Evolutionary conservation across 1,139 yeast genomes (phyloP).

Genomic region (Kodamaea sp.): DNA sequence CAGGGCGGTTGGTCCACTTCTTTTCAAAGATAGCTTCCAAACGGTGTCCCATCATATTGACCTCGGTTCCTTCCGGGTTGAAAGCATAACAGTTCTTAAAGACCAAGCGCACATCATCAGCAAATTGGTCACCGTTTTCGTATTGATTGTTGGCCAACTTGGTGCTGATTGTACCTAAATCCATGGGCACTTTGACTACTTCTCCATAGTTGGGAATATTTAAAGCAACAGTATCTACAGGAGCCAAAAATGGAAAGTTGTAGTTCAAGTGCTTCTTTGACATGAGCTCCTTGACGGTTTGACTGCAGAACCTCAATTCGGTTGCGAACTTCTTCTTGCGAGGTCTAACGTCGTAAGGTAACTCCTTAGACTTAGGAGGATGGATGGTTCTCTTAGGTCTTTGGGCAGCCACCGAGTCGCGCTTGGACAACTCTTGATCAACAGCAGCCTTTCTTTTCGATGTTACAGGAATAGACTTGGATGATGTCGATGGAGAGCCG

Average conservation of each 20-base stretch:
- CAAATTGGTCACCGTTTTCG: constrained; percentile 87
- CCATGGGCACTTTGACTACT: constrained; percentile 92
- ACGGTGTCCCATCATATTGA: constrained; percentile 92
- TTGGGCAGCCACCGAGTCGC: constrained; percentile 47
- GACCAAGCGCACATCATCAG: constrained; percentile 75
- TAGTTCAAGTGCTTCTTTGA: constrained; percentile 82
- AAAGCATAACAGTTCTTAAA: constrained; percentile 87
- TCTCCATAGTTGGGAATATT: constrained; percentile 90
- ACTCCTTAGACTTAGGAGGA: constrained; percentile 93
- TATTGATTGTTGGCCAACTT: constrained; percentile 85
- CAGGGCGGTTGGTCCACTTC: constrained; percentile 90
- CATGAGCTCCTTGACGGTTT: constrained; percentile 75
- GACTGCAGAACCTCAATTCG: constrained; percentile 84
- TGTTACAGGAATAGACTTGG: constrained; percentile 44
- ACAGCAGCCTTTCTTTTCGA: constrained; percentile 60
- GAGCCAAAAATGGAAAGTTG: constrained; percentile 87
- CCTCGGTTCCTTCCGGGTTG: constrained; percentile 96
- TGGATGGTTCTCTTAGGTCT: constrained; percentile 95
- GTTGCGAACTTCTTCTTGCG: constrained; percentile 89
- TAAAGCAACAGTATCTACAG: constrained; percentile 94
- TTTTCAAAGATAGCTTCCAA: constrained; percentile 83
- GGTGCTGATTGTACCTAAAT: constrained; percentile 78
- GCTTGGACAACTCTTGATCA: constrained; percentile 42
- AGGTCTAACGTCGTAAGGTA: constrained; percentile 89
- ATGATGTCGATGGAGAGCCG: constrained; percentile 29